Evolutionary conservation across 1,139 yeast species (phyloP).

Genomic region (Spathaspora sp.): DNA sequence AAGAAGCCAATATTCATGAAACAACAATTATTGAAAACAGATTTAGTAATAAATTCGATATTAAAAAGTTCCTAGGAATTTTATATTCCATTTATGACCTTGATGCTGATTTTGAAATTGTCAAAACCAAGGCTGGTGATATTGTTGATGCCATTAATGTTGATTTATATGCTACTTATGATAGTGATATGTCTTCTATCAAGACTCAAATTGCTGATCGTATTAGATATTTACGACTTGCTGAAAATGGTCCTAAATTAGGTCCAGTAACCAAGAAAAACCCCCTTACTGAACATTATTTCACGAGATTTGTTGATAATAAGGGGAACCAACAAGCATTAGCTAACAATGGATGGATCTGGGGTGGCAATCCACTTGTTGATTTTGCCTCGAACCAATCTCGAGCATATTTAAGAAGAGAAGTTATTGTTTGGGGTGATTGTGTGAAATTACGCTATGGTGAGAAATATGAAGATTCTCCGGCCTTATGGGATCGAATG

Average conservation of each 20-base stretch:
- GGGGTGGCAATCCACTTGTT: conserved; percentile 93
- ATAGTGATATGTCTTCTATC: conserved; percentile 66
- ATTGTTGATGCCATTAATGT: conserved; percentile 77
- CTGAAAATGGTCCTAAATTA: conserved; percentile 73
- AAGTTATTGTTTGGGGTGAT: conserved; percentile 97
- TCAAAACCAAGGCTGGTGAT: conserved; percentile 44
- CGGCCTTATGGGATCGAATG: conserved; percentile 88
- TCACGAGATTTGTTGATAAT: conserved; percentile 63
- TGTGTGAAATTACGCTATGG: conserved; percentile 95
- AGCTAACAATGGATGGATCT: conserved; percentile 98
- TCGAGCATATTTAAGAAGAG: conserved; percentile 83
- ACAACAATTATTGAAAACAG: conserved; percentile 33
- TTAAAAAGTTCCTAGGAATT: conserved; percentile 48
- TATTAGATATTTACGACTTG: conserved; percentile 72
- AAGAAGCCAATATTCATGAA: conserved; percentile 30
- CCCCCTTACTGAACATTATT: conserved; percentile 85
- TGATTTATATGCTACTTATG: conserved; percentile 72
- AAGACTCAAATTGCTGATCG: conserved; percentile 71
- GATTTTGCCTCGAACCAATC: conserved; percentile 86
- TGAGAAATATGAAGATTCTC: conserved; percentile 71
- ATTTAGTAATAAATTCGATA: conserved; percentile 54
- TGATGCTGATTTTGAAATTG: conserved; percentile 25
- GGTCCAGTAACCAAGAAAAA: conserved; percentile 56
- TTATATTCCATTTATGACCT: conserved; percentile 33
- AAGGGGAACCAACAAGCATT: conserved; percentile 66